These are phyloP conservation scores for Phaeosphaeriaceae sp. DNA, from an alignment of 2,329 filamentous ascomycete species.

Conservation along the genomic window DNA sequence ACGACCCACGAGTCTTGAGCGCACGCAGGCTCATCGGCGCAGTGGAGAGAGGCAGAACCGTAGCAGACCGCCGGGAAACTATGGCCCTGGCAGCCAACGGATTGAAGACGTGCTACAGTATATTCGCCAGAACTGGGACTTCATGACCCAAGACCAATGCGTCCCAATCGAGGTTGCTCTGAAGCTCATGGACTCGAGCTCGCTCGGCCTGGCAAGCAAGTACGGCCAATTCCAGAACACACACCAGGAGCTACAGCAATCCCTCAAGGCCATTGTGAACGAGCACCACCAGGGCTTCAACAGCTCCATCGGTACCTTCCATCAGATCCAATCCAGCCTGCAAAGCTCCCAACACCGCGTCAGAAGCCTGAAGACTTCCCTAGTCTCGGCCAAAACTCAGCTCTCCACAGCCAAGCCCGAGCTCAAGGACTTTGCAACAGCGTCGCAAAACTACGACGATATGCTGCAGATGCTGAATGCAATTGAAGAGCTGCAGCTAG, in stretches of 20 bases:
- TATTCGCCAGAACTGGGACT: constrained; percentile 89
- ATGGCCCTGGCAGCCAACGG: constrained; percentile 51
- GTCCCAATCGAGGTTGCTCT: constrained; percentile 94
- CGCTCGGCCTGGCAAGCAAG: constrained; percentile 87
- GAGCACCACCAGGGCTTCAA: constrained; percentile 99
- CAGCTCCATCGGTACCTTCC: constrained; percentile 97
- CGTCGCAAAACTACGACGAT: constrained; percentile 89
- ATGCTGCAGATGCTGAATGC: constrained; percentile 83
- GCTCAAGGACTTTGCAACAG: constrained; percentile 84
- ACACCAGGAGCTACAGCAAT: constrained; percentile 87
- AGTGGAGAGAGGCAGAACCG: constrained; percentile 48
- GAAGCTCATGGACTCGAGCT: constrained; percentile 92
- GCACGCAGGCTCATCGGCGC: constrained; percentile 50
- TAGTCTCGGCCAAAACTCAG: constrained; percentile 80
- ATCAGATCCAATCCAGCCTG: constrained; percentile 96
- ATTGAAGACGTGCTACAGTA: constrained; percentile 74
- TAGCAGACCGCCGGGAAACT: constrained; percentile 39
- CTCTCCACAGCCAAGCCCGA: constrained; percentile 88
- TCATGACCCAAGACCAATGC: constrained; percentile 88
- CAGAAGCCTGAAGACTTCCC: constrained; percentile 80
- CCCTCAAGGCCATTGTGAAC: constrained; percentile 93
- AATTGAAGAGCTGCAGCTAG: constrained; percentile 84
- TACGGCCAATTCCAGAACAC: constrained; percentile 85
- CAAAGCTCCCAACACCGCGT: constrained; percentile 87
- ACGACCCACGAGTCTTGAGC: constrained; percentile 52